Base-by-base conservation (phyloP, 768 basidiomycete species). In the Tricholoma saponaceum region DNA sequence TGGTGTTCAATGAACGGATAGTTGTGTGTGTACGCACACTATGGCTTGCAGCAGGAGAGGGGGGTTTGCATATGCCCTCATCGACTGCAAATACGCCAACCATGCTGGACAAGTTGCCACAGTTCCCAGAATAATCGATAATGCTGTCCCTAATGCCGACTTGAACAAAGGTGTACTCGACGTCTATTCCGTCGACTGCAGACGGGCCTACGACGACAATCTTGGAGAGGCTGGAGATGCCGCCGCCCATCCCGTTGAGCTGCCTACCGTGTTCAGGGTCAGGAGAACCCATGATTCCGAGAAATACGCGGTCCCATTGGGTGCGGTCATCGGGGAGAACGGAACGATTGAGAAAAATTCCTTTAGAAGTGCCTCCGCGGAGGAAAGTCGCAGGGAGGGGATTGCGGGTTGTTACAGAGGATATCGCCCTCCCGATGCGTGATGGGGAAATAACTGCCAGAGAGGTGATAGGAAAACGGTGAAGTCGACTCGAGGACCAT, bases 171-270 rank as follows among this genome's bases (percentile, higher is more conserved):
- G 87, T 88, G 68, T 90, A 91, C 61, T 87, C 85, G 18, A 82
- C 81, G 51, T 88, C 82, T 39, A 83, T 74, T 16, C 80, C 81
- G 18, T 70, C 55, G 10, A 68, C 70, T 1, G 69, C 64, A 0
- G 80, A 75, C 5, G 86, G 76, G 6, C 78, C 81, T 2, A 91
- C 83, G 47, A 92, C 80, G 62, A 82, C 83, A 14, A 90, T 81
- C 66, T 92, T 92, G 33, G 87, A 89, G 5, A 89, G 76, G 56
- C 85, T 88, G 14, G 85, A 87, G 8, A 88, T 72, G 3, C 90
- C 90, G 5, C 90, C 88, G 8, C 90, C 90, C 86, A 91, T 89
- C 10, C 90, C 90, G 61, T 92, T 85, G 13, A 91, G 75, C 69
- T 92, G 90, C 14, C 87, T 74, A 1, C 81, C 82, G 62, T 88